Evolutionary conservation across 2,329 filamentous ascomycete species (phyloP).

Genomic region (Aplosporella prunicola): DNA sequence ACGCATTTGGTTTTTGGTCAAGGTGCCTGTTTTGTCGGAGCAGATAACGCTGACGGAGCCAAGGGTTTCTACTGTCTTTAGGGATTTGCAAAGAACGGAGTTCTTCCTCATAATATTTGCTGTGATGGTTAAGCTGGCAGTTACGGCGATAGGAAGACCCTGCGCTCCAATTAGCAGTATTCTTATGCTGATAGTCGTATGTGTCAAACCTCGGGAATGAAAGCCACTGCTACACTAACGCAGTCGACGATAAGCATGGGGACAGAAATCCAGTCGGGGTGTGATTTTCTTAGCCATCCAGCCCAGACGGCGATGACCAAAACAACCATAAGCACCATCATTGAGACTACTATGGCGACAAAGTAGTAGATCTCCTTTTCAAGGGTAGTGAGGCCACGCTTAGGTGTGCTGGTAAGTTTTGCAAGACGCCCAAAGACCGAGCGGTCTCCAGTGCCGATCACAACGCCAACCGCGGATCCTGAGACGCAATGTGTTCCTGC

Average conservation of each 20-base stretch:
- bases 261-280: constrained; percentile 64
- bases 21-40: constrained; percentile 67
- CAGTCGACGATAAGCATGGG: constrained; percentile 63
- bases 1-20: constrained; percentile 62
- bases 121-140: constrained; percentile 61
- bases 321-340: constrained; percentile 58
- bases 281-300: constrained; percentile 55
- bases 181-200: constrained; percentile 44
- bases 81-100: constrained; percentile 68
- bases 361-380: constrained; percentile 67
- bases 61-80: constrained; percentile 69
- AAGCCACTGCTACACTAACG: constrained; percentile 60
- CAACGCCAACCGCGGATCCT: constrained; percentile 56
- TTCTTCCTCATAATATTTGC: constrained; percentile 69
- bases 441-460: constrained; percentile 61
- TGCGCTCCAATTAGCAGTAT: neutral
- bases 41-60: constrained; percentile 65
- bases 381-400: constrained; percentile 57
- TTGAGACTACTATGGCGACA: constrained; percentile 56
- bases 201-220: constrained; percentile 57
- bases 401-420: constrained; percentile 59
- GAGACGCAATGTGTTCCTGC: constrained; percentile 72
- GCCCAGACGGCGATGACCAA: constrained; percentile 60
- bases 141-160: constrained; percentile 27
- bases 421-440: constrained; percentile 69